Evolutionary conservation across 1,284 basidiomycete species (phyloP), one percentile per base, ranked within the genome.

Genomic region (Rhodotorula mucilaginosa): DNA sequence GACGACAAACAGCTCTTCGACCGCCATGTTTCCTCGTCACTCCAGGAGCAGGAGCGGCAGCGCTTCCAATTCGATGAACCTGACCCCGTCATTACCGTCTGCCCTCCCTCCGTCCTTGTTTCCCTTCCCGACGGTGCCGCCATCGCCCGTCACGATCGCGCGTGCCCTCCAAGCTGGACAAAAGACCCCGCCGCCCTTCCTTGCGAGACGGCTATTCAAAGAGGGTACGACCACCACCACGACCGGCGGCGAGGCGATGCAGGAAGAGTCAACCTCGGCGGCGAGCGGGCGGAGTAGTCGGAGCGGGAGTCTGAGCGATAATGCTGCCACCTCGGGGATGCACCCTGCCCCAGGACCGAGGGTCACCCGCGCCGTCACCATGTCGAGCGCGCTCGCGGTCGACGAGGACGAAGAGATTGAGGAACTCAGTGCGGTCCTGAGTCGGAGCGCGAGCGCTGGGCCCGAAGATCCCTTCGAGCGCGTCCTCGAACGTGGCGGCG

Each of bases 171-270:
- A 69, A 26, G 64, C 54, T 2, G 72, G 69, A 1, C 72, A 70
- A 34, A 71, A 74, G 58, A 72, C 74, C 0, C 72, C 74, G 5
- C 72, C 74, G 29, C 72, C 74, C 2, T 67, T 76, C 13, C 63
- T 76, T 16, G 72, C 74, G 31, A 65, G 74, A 0, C 57, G 70
- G n/a, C 66, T 76, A 1, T 76, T 71, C 68, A 71, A 71, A 31
- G 72, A 74, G 39, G 39, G 39, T 44, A 44, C 39, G 1, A 10
- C 39, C 39, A 12, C 39, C 39, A 44, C 10, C 39, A 10, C 39
- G 5, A 34, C 34, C 34, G 68, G 64, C n/a, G 54, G 48, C n/a
- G 26, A 26, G 4, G 23, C n/a, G 54, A 58, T 66, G 34, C 63
- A 70, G 58, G 68, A 64, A 7, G 67, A 68, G 46, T 23, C 44